Evolutionary conservation across 2,329 filamentous ascomycete genomes (phyloP), one percentile per base, ranked within the genome.

Genomic region (Aphanoascus verrucosus): DNA sequence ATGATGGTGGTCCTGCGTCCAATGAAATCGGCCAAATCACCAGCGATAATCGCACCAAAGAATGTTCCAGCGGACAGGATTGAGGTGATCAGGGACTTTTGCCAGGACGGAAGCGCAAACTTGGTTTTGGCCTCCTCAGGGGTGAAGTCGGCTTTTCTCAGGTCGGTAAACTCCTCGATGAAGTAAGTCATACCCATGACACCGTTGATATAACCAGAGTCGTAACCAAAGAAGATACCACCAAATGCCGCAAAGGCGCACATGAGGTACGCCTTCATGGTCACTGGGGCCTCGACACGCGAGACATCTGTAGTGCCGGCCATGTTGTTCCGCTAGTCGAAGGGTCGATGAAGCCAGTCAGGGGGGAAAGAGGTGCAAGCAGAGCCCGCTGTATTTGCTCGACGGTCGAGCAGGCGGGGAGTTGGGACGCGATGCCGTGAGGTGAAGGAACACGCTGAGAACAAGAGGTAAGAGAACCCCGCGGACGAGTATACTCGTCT

Each of bases 61-160:
- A 90, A 91, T 62, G 86, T 88, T 68, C 82, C 80, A 65, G 77
- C 80, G 35, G 86, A 90, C 53, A 91, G 79, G 61, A 91, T 88
- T 17, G 85, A 88, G 64, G 82, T 82, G 65, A 89, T 83, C 49
- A 85, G 72, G 17, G 80, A 83, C 61, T 78, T 74, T 47, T 73
- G 71, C 54, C 65, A 70, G 8, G 75, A 71, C 3, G 74, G 69
- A 19, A 80, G 59, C 17, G 69, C 67, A 57, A 74, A 75, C 3
- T 57, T 53, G 28, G 35, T 49, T 41, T 47, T 43, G 17, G 43
- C 14, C 28, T 23, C 48, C 14, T 14, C 23, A 23, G 48, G 6
- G 19, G 20, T 37, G 34, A 55, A 38, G 59, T 67, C 58, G 45
- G 69, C 65, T 54, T 58, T 56, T 34, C 51, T 56, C 37, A 68